Percentiles rank a stretch among this genome's conserved stretches.
Evolutionary conservation across 139 green algal species (phyloP).

Genomic region (Micromonas commoda): DNA sequence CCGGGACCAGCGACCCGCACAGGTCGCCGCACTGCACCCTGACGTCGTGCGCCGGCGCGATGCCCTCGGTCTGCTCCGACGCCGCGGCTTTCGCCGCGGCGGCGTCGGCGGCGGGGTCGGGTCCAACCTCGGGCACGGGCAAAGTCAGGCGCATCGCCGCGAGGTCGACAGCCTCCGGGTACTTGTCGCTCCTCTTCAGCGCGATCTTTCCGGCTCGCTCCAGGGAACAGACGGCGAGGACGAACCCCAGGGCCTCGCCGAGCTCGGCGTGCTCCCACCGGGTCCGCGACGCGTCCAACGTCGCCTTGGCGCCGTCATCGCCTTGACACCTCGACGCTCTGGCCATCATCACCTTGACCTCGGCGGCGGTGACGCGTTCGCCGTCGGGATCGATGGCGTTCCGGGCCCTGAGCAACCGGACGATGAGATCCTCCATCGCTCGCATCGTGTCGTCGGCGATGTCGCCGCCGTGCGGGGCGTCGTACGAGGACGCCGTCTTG

Average conservation of each 20-base stretch:
- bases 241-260: slow-evolving; percentile 6
- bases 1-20: not conserved
- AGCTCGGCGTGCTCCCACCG: slow-evolving; percentile 10
- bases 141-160: not conserved
- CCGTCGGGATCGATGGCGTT: not conserved
- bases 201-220: slow-evolving; percentile 4
- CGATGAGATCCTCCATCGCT: not conserved
- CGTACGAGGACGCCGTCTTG: not conserved
- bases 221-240: not conserved
- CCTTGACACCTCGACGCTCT: too few relatives aligned
- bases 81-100: not conserved
- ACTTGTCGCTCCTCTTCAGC: not conserved
- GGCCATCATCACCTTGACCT: not conserved
- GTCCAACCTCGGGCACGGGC: not conserved
- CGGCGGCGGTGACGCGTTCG: not conserved
- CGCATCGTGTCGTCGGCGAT: not conserved
- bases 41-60: not conserved
- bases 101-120: not conserved
- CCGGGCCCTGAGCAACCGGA: not conserved
- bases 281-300: not conserved
- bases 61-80: not conserved
- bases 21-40: slow-evolving; percentile 8
- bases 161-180: slow-evolving; percentile 11
- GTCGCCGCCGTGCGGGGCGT: not conserved
- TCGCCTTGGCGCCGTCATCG: too few relatives aligned